Evolutionary conservation across 2,329 filamentous ascomycete species (phyloP).

Genomic region (Penicillium sp.): DNA sequence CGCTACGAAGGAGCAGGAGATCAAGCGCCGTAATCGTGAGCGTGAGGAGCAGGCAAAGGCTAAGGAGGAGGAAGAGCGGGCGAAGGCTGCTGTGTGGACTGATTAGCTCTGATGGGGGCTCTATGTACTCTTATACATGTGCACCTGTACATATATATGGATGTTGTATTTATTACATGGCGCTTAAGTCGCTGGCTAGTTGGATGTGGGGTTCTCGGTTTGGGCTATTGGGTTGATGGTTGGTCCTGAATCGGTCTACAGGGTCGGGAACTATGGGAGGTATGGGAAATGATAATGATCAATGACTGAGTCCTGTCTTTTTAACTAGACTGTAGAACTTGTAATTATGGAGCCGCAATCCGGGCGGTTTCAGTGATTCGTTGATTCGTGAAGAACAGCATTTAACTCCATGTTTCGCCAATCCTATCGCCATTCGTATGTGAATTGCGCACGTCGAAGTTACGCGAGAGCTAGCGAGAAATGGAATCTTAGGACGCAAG

Average conservation of each 20-base stretch:
- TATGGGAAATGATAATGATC: background rate
- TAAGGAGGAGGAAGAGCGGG: constrained; percentile 62
- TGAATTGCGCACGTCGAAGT: background rate
- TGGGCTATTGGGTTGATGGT: background rate
- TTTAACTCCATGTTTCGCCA: constrained; percentile 7
- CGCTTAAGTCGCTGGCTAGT: background rate
- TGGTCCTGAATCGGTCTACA: background rate
- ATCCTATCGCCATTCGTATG: background rate
- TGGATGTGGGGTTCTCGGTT: background rate
- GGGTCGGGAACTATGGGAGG: background rate
- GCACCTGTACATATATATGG: constrained; percentile 12
- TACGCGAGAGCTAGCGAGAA: background rate
- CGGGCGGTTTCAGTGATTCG: constrained; percentile 16
- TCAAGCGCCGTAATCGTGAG: constrained; percentile 67
- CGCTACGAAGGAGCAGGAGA: constrained; percentile 77
- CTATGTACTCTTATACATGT: constrained; percentile 4
- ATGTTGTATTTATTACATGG: background rate
- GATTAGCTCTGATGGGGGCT: constrained; percentile 38
- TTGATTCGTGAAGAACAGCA: constrained; percentile 20
- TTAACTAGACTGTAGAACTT: background rate
- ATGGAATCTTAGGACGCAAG: background rate
- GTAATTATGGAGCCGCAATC: constrained; percentile 4
- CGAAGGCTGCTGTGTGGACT: constrained; percentile 85
- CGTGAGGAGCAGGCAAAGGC: constrained; percentile 59
- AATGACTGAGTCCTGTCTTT: background rate